These are phyloP conservation scores for Trichomonas vaginalis DNA, from an alignment of 208 protist genomes.

Conservation along the genomic window DNA sequence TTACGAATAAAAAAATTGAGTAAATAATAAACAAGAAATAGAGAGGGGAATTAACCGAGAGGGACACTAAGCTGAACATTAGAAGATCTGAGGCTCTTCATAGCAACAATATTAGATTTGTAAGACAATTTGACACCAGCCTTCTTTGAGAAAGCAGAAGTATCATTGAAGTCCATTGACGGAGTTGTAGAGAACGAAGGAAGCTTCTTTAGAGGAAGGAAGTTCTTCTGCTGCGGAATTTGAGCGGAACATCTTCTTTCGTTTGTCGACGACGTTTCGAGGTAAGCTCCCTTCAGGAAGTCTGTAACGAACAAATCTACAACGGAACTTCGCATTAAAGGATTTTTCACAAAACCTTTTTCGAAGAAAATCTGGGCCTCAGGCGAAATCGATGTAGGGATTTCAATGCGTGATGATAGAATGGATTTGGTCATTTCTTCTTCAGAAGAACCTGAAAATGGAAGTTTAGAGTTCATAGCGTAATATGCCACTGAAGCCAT, in stretches of 20 bases:
- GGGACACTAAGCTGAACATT: background rate
- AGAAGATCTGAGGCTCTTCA: background rate
- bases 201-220: background rate
- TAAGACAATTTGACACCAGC: background rate
- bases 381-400: background rate
- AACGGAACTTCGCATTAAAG: background rate
- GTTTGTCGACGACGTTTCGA: background rate
- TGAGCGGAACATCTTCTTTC: background rate
- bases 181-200: background rate
- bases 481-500: background rate
- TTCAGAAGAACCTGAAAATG: background rate
- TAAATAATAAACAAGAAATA: no score
- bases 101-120: background rate
- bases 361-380: background rate
- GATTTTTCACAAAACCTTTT: background rate
- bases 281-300: background rate
- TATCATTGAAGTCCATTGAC: background rate
- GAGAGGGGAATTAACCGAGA: background rate
- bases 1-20: no score
- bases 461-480: background rate
- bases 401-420: background rate
- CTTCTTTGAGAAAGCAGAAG: background rate
- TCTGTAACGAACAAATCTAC: background rate
- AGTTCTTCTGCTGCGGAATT: background rate
- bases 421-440: background rate